These are phyloP conservation scores for Chaetomiaceae sp. DNA, from an alignment of 2,329 filamentous ascomycete genomes.

Conservation along the genomic window DNA sequence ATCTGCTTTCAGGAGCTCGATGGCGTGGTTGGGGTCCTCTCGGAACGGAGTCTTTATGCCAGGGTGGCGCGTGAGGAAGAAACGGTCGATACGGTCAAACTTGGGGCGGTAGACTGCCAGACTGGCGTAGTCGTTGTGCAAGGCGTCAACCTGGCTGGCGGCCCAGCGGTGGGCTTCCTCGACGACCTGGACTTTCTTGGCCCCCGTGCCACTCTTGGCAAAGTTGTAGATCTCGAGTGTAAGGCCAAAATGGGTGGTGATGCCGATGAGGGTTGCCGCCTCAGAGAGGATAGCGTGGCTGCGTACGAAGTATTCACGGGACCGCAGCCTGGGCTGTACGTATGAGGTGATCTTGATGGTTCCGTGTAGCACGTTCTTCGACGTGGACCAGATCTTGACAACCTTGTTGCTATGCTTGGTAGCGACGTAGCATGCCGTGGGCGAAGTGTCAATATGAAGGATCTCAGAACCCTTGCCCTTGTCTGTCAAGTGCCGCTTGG, in stretches of 20 bases:
- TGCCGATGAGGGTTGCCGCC: slow-evolving; percentile 32
- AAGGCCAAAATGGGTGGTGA: slow-evolving; percentile 36
- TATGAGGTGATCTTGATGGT: slow-evolving; percentile 37
- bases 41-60: slow-evolving; percentile 23
- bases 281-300: slow-evolving; percentile 39
- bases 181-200: slow-evolving; percentile 36
- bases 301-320: slow-evolving; percentile 38
- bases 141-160: slow-evolving; percentile 31
- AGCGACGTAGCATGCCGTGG: slow-evolving; percentile 28
- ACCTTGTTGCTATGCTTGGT: slow-evolving; percentile 29
- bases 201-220: slow-evolving; percentile 25
- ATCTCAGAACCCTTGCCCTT: slow-evolving; percentile 29
- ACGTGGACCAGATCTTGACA: slow-evolving; percentile 27
- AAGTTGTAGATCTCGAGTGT: slow-evolving; percentile 38
- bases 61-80: slow-evolving; percentile 25
- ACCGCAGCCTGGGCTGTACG: slow-evolving; percentile 34
- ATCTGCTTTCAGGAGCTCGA: slow-evolving; percentile 33
- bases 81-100: slow-evolving; percentile 31
- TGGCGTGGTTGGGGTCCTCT: slow-evolving; percentile 33
- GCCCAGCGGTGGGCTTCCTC: slow-evolving; percentile 37
- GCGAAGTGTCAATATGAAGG: slow-evolving; percentile 34
- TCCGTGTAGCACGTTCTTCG: slow-evolving; percentile 22
- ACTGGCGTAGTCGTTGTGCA: slow-evolving; percentile 30
- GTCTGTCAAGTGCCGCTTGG: slow-evolving; percentile 19
- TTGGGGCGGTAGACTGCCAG: slow-evolving; percentile 35